Conservation (phyloP, 2,329 filamentous ascomycete genomes). For the Fusarium sp. region DNA sequence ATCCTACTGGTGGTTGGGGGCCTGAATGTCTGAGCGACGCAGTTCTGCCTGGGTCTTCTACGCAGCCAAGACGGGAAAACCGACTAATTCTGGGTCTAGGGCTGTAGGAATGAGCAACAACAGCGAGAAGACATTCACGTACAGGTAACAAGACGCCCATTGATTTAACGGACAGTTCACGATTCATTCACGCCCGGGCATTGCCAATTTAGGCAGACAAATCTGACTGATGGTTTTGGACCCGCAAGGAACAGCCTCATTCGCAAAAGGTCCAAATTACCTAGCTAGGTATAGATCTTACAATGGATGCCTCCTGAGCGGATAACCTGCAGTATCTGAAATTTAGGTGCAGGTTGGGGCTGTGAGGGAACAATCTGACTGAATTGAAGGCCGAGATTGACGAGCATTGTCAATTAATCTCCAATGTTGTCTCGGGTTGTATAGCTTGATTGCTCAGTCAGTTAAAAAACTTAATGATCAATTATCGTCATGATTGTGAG, state of each 20-base stretch:
- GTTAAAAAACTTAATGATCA: fast-evolving
- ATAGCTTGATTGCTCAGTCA: too few species aligned
- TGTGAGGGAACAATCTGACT: not conserved
- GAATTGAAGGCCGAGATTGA: not conserved
- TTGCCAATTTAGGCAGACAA: not conserved
- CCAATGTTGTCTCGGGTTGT: too few species aligned
- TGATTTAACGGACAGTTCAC: not conserved
- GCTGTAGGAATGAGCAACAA: not conserved
- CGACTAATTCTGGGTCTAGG: not conserved
- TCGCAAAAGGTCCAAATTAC: not conserved
- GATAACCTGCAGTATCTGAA: not conserved
- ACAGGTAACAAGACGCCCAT: not conserved
- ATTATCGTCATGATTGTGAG: too few species aligned
- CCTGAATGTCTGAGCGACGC: not conserved
- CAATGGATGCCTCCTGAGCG: not conserved
- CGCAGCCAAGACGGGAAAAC: not conserved
- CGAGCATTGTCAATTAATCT: too few species aligned
- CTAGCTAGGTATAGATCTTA: not conserved
- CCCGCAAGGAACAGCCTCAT: not conserved
- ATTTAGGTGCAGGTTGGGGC: not conserved
- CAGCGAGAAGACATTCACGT: not conserved
- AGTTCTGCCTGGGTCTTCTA: not conserved
- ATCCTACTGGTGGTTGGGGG: not conserved
- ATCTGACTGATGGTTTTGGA: not conserved
- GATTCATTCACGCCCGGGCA: not conserved